Base-by-base conservation (phyloP, 257 asterid genomes). In the Capsicum chinense region DNA sequence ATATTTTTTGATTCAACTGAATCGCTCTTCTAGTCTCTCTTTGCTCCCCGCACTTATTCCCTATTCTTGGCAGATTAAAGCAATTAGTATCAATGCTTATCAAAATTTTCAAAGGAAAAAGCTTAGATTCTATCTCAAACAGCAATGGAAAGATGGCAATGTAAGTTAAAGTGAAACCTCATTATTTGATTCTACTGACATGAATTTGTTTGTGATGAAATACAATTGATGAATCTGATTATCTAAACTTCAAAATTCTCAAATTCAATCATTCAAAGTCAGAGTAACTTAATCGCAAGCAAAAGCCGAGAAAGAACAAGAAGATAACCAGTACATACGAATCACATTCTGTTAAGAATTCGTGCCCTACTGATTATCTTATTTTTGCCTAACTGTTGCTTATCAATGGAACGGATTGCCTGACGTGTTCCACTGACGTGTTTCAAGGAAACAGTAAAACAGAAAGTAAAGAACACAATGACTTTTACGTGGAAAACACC, bases 221-320 rank as follows among this genome's bases (percentile, higher is more conserved):
- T 16, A 69, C 54, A 39, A 39, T 39, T 62, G 21, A 37, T 6
- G 50, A 16, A 16, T 42, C 14, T 70, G 79, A 42, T 9, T 44
- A 1, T 16, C 79, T 7, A 42, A 71, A n/a, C 58, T 9, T n/a
- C 9, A 71, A 57, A 47, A 71, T 26, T 26, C 79, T 71, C 57
- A 71, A 71, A 44, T 71, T 9, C 79, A 70, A 44, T 70, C 79
- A 71, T 73, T 48, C 57, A n/a, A 2, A 70, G 2, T 70, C 21
- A 37, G 19, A 68, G 19, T 3, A 68, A 70, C 19, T 70, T 35
- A 9, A 39, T 69, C 14, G 14, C 56, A 17, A 44, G 56, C 37
- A 70, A 70, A 71, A 63, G 16, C 9, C 15, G 5, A 73, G 13
- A 74, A 19, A 74, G 79, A 68, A 69, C 56, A 69, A 39, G 33